Evolutionary conservation across 129 eudicot species (phyloP).

Genomic region (Arctium minus): DNA sequence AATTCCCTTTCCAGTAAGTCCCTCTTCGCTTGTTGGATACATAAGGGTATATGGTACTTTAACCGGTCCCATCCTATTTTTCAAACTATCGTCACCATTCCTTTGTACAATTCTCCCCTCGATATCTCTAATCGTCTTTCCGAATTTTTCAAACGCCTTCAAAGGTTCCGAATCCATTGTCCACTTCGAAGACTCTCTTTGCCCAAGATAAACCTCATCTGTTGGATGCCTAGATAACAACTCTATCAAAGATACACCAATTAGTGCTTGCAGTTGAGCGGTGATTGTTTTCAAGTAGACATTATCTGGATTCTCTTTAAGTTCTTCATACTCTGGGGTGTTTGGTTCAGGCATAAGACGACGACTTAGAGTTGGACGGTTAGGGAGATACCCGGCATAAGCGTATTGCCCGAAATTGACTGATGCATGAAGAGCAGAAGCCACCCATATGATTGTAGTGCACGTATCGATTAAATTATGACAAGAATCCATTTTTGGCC

Average conservation of each 20-base stretch:
- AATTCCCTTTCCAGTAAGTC: constrained; percentile 73
- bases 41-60: constrained; percentile 58
- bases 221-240: constrained; percentile 60
- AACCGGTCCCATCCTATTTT: constrained; percentile 54
- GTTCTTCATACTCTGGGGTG: constrained; percentile 52
- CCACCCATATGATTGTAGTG: constrained; percentile 72
- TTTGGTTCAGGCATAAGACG: constrained; percentile 51
- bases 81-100: constrained; percentile 41
- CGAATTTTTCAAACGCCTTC: constrained; percentile 50
- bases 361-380: constrained; percentile 62
- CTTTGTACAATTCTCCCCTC: constrained; percentile 35
- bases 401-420: constrained; percentile 75
- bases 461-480: constrained; percentile 42
- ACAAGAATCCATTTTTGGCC: constrained; percentile 55
- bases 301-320: constrained; percentile 41
- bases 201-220: constrained; percentile 68
- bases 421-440: constrained; percentile 82
- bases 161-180: constrained; percentile 43
- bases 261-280: constrained; percentile 40
- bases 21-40: constrained; percentile 60
- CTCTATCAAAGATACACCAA: constrained; percentile 60
- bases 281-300: constrained; percentile 58
- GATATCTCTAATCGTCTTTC: constrained; percentile 36
- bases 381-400: constrained; percentile 71
- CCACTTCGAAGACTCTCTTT: constrained; percentile 59